Evolutionary conservation across 768 basidiomycete genomes (phyloP).

Genomic region (Psilocybe cyanescens): DNA sequence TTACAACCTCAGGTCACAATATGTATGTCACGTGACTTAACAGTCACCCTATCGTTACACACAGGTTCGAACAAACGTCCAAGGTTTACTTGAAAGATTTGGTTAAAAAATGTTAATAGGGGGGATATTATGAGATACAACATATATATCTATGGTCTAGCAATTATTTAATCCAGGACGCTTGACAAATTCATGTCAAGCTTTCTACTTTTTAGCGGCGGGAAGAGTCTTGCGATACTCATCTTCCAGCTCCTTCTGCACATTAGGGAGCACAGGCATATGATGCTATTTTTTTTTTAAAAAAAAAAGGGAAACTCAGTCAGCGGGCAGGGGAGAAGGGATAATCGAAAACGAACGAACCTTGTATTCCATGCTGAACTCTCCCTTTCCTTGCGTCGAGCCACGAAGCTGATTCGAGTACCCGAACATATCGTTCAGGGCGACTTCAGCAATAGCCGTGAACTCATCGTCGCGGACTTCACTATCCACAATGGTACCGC

Average conservation of each 20-base stretch:
- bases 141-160: background rate
- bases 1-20: slow-evolving; percentile 11
- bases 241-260: slow-evolving; percentile 89
- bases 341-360: slow-evolving; percentile 37
- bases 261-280: slow-evolving; percentile 78
- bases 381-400: slow-evolving; percentile 95
- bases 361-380: slow-evolving; percentile 83
- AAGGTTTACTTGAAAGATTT: background rate
- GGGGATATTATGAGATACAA: background rate
- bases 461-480: slow-evolving; percentile 99
- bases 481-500: slow-evolving; percentile 93
- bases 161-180: background rate
- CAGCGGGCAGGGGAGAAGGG: background rate
- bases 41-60: background rate
- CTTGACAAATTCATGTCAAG: background rate
- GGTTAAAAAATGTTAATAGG: background rate
- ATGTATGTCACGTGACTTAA: slow-evolving; percentile 1
- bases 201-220: slow-evolving; percentile 65
- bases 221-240: slow-evolving; percentile 81
- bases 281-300: slow-evolving; percentile 60
- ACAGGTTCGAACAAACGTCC: too few relatives aligned
- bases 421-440: slow-evolving; percentile 98
- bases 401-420: slow-evolving; percentile 94
- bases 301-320: slow-evolving; percentile 3
- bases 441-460: slow-evolving; percentile 87